Conservation (phyloP, 352 stramenopile genomes). For the Phytophthora brassicae region DNA sequence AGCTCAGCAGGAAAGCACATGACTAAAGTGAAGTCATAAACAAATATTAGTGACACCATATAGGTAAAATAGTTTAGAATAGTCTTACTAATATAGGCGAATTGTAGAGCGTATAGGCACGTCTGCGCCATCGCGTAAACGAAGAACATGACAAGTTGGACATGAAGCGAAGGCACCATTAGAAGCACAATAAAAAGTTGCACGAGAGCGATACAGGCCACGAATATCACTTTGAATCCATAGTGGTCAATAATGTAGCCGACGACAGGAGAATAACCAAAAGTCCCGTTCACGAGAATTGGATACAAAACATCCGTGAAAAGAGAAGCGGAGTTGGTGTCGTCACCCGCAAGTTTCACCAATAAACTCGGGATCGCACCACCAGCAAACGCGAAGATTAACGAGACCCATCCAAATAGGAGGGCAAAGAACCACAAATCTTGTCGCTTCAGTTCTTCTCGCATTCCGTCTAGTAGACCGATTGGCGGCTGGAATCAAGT, state of each 20-base stretch:
- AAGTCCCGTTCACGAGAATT: conserved; percentile 78
- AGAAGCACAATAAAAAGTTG: conserved; percentile 70
- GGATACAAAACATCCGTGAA: conserved; percentile 79
- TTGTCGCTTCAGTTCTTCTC: conserved; percentile 43
- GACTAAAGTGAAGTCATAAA: conserved; percentile 37
- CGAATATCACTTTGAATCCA: conserved; percentile 79
- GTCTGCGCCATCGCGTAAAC: conserved; percentile 78
- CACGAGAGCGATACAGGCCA: conserved; percentile 58
- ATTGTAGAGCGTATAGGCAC: conserved; percentile 79
- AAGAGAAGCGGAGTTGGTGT: conserved; percentile 33
- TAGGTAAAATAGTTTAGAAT: neutral
- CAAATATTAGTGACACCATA: neutral
- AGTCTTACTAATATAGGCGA: conserved; percentile 80
- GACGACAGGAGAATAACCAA: conserved; percentile 73
- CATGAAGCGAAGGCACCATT: conserved; percentile 54
- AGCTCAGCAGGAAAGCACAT: conserved; percentile 80
- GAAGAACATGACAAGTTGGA: conserved; percentile 70
- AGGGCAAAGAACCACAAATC: conserved; percentile 83
- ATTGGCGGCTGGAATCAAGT: conserved; percentile 45
- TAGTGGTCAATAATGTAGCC: conserved; percentile 79
- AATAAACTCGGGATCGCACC: conserved; percentile 77
- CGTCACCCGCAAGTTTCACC: conserved; percentile 32
- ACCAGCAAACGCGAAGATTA: conserved; percentile 79
- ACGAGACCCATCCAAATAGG: conserved; percentile 81
- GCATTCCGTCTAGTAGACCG: conserved; percentile 61